phyloP scores from a whole-genome alignment of 306 rosid genomes.

The Vigna unguiculata region DNA sequence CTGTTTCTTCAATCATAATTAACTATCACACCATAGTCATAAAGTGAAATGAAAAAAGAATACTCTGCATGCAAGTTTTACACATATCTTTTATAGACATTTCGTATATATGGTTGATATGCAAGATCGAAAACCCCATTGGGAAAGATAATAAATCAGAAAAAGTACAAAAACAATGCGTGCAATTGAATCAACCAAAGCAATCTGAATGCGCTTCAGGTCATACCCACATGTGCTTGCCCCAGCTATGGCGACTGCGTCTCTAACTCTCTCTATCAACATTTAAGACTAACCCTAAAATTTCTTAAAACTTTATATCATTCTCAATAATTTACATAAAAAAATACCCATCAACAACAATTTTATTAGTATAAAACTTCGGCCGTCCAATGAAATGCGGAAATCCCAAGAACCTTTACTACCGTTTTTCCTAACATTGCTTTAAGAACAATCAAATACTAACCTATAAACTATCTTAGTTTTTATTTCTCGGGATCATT shows the following conservation, averaged over 20 bases:
- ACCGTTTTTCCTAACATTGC: conserved; percentile 74
- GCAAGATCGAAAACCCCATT: conserved; percentile 34
- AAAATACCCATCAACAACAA: conserved; percentile 16
- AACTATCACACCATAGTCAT: too few species aligned
- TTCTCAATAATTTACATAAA: conserved; percentile 50
- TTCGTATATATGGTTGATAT: not conserved
- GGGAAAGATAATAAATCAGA: conserved; percentile 47
- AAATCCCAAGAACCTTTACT: conserved; percentile 73
- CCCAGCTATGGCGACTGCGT: conserved; percentile 67
- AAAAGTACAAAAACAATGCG: conserved; percentile 63
- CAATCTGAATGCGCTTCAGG: conserved; percentile 38
- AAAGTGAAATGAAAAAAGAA: not conserved
- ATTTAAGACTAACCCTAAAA: conserved; percentile 42
- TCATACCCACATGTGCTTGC: conserved; percentile 67
- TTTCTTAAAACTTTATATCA: conserved; percentile 44
- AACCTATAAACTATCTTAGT: conserved; percentile 47
- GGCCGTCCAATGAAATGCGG: conserved; percentile 70
- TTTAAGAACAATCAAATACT: conserved; percentile 65
- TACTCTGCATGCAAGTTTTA: not conserved
- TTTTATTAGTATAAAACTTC: conserved; percentile 46
- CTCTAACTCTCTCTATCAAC: conserved; percentile 58
- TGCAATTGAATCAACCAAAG: conserved; percentile 53
- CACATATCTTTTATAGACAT: not conserved
- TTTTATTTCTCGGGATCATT: conserved; percentile 75
- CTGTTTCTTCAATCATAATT: too few species aligned